These are phyloP conservation scores for Cladophialophora carrionii DNA, from an alignment of 2,329 filamentous ascomycete genomes.

Conservation along the genomic window DNA sequence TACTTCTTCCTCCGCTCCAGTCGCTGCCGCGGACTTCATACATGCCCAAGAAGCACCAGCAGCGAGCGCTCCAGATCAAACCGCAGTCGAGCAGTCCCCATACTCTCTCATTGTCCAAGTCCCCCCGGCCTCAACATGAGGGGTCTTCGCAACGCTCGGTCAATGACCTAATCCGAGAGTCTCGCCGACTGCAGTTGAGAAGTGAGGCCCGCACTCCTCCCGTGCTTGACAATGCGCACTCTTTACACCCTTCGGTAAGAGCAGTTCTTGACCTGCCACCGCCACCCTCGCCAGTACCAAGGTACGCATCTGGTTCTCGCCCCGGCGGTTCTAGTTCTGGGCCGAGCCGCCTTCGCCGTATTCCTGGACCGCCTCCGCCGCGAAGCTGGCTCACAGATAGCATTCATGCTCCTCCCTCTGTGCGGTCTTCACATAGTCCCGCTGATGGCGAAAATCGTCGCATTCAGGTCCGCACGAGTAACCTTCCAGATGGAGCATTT, in stretches of 20 bases:
- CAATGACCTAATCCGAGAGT: slow-evolving; percentile 53
- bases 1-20: neutral
- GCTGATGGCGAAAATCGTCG: slow-evolving; percentile 23
- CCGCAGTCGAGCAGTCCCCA: slow-evolving; percentile 48
- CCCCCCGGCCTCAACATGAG: slow-evolving; percentile 35
- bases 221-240: slow-evolving; percentile 41
- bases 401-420: slow-evolving; percentile 29
- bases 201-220: slow-evolving; percentile 25
- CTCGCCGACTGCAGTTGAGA: slow-evolving; percentile 49
- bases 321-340: slow-evolving; percentile 40
- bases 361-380: slow-evolving; percentile 52
- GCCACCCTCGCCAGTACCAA: slow-evolving; percentile 47
- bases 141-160: slow-evolving; percentile 45
- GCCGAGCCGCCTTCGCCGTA: slow-evolving; percentile 46
- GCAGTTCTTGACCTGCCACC: slow-evolving; percentile 51
- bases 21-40: slow-evolving; percentile 10
- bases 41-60: slow-evolving; percentile 55
- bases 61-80: slow-evolving; percentile 46
- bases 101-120: slow-evolving; percentile 43
- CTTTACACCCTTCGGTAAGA: slow-evolving; percentile 52
- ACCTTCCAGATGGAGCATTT: slow-evolving; percentile 47
- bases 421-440: slow-evolving; percentile 7
- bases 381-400: slow-evolving; percentile 49
- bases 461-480: slow-evolving; percentile 34
- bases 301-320: slow-evolving; percentile 26